Evolutionary conservation across 257 asterid genomes (phyloP).

Genomic region (Rehmannia glutinosa): DNA sequence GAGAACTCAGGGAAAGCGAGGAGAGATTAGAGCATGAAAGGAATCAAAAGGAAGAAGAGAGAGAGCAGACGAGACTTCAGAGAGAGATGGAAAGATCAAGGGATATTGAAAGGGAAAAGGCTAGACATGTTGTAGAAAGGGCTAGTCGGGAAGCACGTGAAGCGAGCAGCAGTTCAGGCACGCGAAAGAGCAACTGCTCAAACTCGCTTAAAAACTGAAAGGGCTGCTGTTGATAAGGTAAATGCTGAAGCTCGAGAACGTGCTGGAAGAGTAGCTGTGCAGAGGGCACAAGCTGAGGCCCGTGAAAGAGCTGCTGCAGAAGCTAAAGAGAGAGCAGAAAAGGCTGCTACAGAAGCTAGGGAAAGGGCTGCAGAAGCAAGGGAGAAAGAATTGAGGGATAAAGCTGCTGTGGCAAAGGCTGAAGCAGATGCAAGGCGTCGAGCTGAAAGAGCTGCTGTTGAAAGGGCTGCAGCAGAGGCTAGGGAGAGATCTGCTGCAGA

Average conservation of each 20-base stretch:
- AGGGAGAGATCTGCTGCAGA: conserved; percentile 62
- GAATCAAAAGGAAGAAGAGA: conserved; percentile 54
- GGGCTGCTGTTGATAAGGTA: conserved; percentile 49
- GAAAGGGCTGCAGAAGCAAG: conserved; percentile 64
- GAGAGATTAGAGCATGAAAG: conserved; percentile 54
- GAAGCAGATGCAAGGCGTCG: conserved; percentile 61
- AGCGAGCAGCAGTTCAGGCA: conserved; percentile 56
- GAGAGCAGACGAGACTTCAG: conserved; percentile 54
- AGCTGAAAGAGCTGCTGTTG: conserved; percentile 65
- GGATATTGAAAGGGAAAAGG: conserved; percentile 61
- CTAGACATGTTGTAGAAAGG: conserved; percentile 65
- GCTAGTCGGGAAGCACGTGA: conserved; percentile 75
- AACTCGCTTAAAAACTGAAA: conserved; percentile 49
- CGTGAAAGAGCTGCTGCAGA: conserved; percentile 81
- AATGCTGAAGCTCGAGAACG: conserved; percentile 66
- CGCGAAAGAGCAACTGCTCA: conserved; percentile 46
- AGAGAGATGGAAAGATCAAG: conserved; percentile 55
- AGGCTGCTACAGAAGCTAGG: conserved; percentile 45
- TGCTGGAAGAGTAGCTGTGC: conserved; percentile 76
- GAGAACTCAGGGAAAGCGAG: conserved; percentile 42
- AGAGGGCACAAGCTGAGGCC: conserved; percentile 72
- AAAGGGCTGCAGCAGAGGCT: conserved; percentile 69
- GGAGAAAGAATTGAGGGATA: conserved; percentile 36
- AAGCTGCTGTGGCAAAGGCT: conserved; percentile 45
- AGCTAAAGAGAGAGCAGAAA: conserved; percentile 68